Evolutionary conservation across 2,329 filamentous ascomycete species (phyloP).

Genomic region (Pseudopyricularia cyperi): DNA sequence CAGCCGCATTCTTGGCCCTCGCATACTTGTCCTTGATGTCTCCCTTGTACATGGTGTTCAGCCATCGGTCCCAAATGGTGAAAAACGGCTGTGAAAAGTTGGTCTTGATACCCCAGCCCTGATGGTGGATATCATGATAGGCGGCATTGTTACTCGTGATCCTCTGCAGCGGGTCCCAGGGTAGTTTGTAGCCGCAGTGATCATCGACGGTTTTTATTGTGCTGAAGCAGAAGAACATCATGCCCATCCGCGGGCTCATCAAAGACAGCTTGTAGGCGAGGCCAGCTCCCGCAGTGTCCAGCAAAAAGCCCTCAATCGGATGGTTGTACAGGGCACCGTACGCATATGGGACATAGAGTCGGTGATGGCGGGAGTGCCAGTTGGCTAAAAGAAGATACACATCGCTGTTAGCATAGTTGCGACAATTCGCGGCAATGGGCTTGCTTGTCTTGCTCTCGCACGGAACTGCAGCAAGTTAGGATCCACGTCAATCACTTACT

Average conservation of each 20-base stretch:
- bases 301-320: constrained; percentile 81
- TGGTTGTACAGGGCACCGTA: constrained; percentile 97
- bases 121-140: constrained; percentile 97
- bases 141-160: constrained; percentile 89
- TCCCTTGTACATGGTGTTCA: constrained; percentile 75
- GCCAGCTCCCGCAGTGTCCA: constrained; percentile 81
- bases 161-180: constrained; percentile 86
- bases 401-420: not conserved
- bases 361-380: constrained; percentile 91
- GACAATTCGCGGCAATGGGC: not conserved
- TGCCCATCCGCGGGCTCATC: constrained; percentile 76
- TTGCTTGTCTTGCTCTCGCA: not conserved
- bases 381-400: constrained; percentile 40
- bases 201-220: constrained; percentile 97
- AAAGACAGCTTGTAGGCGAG: constrained; percentile 69
- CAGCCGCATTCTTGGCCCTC: constrained; percentile 17
- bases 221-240: constrained; percentile 78
- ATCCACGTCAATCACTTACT: constrained; percentile 40
- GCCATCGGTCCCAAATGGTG: constrained; percentile 80
- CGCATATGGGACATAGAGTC: constrained; percentile 93
- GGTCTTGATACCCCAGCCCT: constrained; percentile 97
- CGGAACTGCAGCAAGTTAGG: not conserved
- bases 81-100: constrained; percentile 90
- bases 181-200: constrained; percentile 91
- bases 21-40: constrained; percentile 32